A percentile compares a stretch with the other conserved stretches of the same genome.
phyloP scores from a whole-genome alignment of 345 rosid species.

The Arabis alpina region DNA sequence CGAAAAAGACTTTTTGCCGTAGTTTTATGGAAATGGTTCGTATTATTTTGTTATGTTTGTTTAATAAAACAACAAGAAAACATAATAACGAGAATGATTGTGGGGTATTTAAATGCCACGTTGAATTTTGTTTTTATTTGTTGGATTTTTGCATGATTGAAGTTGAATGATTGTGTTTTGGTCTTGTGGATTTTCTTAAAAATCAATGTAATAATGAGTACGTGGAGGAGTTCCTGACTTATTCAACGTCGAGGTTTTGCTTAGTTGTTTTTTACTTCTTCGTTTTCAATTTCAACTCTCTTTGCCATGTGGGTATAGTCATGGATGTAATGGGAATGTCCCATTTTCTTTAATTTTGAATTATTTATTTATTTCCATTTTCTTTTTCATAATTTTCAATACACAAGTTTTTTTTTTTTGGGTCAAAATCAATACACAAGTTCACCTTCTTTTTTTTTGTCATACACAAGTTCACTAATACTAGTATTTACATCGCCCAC shows the following conservation, averaged over 20 bases:
- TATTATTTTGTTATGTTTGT: not conserved
- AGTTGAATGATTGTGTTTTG: constrained; percentile 38
- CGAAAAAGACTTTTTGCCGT: constrained; percentile 22
- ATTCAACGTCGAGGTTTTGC: constrained; percentile 35
- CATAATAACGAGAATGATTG: constrained; percentile 17
- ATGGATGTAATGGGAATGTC: constrained; percentile 35
- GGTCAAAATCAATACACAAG: no score
- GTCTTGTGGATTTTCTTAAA: not conserved
- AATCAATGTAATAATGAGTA: not conserved
- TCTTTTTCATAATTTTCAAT: no score
- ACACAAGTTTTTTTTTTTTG: no score
- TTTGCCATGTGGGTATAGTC: constrained; percentile 34
- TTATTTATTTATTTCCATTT: no score
- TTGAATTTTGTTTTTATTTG: constrained; percentile 16
- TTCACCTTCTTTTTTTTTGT: no score
- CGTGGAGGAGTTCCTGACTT: constrained; percentile 26
- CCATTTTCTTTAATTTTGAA: no score
- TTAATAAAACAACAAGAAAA: not conserved
- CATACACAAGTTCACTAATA: no score
- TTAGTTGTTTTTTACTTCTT: constrained; percentile 39
- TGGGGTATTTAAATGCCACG: constrained; percentile 34
- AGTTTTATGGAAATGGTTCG: constrained; percentile 7
- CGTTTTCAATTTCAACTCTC: constrained; percentile 35
- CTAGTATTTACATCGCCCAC: no score
- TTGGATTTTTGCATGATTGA: constrained; percentile 27